Evolutionary conservation across 805 yeast genomes (phyloP), one percentile per base, ranked within the genome.

Genomic region (Wickerhamiella azymoides): DNA sequence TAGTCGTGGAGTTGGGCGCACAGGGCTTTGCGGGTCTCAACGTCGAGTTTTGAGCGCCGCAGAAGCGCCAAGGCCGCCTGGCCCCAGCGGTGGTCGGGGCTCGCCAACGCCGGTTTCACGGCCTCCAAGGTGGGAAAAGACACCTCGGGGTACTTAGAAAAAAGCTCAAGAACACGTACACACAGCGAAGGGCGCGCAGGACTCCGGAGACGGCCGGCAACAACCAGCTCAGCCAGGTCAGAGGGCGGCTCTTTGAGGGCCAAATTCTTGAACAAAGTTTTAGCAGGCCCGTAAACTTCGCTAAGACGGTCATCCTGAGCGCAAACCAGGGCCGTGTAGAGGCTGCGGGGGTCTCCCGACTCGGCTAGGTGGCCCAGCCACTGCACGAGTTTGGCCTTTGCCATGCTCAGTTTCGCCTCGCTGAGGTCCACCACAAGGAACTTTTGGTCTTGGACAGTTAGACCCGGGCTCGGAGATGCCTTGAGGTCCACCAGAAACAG

Each of bases 351-450:
- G 2, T 58, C 55, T 5, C 65, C 66, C n/a, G 64, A 37, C 26
- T 41, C 18, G 1, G 41, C 14, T 3, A 40, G 17, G 18, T 19
- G 32, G 11, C n/a, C 21, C 2, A 50, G 46, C 38, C 80, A 62
- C 53, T 68, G 53, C 49, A 73, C 40, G 1, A 74, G 63, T 10
- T 70, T 65, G 5, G 47, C 50, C 49, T 72, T 76, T 41, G 64
- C 67, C 5, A 47, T 53, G 1, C 62, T 51, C 36, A 84, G 59
- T 16, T 72, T 75, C 0, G 68, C 68, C 5, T 66, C 63, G 45
- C 73, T 73, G 55, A 73, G 77, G 0, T 72, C 60, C 0, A 77
- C 73, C 0, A 84, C 79, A 53, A 84, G 74, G 53, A 79, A 84
- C 0, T 73, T 58, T 16, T 73, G 70, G 36, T 80, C 85, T 0